These are phyloP conservation scores for Rhizopogon sp. DNA, from an alignment of 768 basidiomycete genomes.

Conservation along the genomic window DNA sequence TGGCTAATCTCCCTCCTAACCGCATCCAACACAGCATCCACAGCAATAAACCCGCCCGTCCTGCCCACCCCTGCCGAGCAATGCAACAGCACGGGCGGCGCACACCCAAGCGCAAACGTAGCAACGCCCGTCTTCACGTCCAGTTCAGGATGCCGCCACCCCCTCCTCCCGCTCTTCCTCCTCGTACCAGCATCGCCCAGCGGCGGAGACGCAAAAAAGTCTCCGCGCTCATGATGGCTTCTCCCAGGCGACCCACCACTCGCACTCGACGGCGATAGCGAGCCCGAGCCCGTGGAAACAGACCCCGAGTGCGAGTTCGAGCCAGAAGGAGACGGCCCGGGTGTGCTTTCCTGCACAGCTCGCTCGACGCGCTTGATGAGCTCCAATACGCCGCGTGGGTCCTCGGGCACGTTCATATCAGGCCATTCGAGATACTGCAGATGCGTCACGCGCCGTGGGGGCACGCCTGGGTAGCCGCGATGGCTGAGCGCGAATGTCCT, in stretches of 20 bases:
- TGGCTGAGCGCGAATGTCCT: slow-evolving; percentile 69
- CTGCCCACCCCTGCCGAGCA: slow-evolving; percentile 95
- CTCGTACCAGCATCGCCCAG: neutral
- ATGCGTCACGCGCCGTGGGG: slow-evolving; percentile 71
- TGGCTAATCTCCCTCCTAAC: slow-evolving; percentile 54
- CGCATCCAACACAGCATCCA: slow-evolving; percentile 81
- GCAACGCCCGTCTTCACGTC: slow-evolving; percentile 55
- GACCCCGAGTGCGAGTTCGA: neutral
- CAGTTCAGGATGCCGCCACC: slow-evolving; percentile 35
- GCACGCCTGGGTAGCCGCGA: slow-evolving; percentile 49
- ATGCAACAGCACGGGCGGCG: slow-evolving; percentile 69
- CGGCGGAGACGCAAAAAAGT: slow-evolving; percentile 2
- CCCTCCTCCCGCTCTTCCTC: slow-evolving; percentile 10
- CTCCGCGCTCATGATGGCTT: neutral
- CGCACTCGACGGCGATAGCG: neutral
- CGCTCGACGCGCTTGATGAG: slow-evolving; percentile 68
- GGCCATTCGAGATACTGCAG: slow-evolving; percentile 95
- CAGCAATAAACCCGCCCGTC: slow-evolving; percentile 89
- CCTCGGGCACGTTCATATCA: slow-evolving; percentile 91
- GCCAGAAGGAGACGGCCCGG: slow-evolving; percentile 21
- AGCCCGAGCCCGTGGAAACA: slow-evolving; percentile 11
- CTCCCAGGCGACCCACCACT: neutral
- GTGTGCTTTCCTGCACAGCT: slow-evolving; percentile 22
- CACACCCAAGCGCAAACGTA: slow-evolving; percentile 39
- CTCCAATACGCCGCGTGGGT: slow-evolving; percentile 67